phyloP scores from a whole-genome alignment of 768 basidiomycete genomes.

The Pisolithus albus region DNA sequence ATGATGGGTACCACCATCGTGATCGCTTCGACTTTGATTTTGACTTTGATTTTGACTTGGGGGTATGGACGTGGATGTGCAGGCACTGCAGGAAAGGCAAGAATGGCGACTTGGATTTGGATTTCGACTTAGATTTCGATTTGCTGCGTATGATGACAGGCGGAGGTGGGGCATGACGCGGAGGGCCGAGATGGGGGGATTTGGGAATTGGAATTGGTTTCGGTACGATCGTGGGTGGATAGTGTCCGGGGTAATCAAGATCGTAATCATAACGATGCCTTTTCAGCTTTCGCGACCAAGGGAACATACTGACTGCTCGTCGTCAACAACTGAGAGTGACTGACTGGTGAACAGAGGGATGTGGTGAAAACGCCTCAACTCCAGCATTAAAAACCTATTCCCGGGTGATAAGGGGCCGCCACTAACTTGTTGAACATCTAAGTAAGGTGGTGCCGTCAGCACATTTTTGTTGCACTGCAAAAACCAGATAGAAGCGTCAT shows the following conservation, averaged over 20 bases:
- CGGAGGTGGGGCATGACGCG: slow-evolving; percentile 10
- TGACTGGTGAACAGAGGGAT: slow-evolving; percentile 3
- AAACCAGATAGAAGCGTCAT: slow-evolving; percentile 20
- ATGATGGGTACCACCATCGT: slow-evolving; percentile 17
- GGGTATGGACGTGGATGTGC: slow-evolving; percentile 21
- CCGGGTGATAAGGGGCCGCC: slow-evolving; percentile 21
- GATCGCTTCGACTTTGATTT: slow-evolving; percentile 12
- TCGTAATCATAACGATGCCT: slow-evolving; percentile 12
- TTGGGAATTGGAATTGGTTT: slow-evolving; percentile 7
- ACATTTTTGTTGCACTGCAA: slow-evolving; percentile 20
- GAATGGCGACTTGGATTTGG: slow-evolving; percentile 7
- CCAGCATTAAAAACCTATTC: slow-evolving; percentile 23
- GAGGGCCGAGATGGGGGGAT: slow-evolving; percentile 13
- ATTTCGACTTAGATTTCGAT: slow-evolving; percentile 9
- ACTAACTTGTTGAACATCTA: slow-evolving; percentile 16
- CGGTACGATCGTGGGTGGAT: slow-evolving; percentile 12
- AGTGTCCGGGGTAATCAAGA: slow-evolving; percentile 11
- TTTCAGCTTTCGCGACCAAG: slow-evolving; percentile 22
- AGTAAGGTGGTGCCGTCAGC: slow-evolving; percentile 21
- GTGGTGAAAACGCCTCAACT: slow-evolving; percentile 11
- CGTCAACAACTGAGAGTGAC: not conserved
- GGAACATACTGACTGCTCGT: slow-evolving; percentile 9
- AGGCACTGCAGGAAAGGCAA: slow-evolving; percentile 15
- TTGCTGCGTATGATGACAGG: slow-evolving; percentile 9
- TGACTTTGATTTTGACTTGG: slow-evolving; percentile 5